Base-by-base conservation (phyloP, 331 rosid species). In the Telfairia occidentalis region DNA sequence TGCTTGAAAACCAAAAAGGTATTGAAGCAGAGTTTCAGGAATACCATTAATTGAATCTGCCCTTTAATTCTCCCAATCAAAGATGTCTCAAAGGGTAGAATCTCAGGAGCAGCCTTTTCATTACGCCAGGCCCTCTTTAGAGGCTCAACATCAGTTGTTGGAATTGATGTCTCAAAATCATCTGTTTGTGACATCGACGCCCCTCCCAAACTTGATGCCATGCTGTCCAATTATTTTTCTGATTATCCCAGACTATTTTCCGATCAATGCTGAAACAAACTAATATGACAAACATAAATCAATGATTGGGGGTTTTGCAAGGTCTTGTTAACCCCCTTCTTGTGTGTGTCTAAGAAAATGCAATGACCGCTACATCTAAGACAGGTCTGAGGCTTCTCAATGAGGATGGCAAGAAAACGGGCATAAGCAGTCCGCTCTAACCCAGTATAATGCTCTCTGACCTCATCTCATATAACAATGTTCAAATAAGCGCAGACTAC, bases 51-150 rank as follows among this genome's bases (percentile, higher is more conserved):
- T 59, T 87, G 87, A 81, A 91, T 85, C 84, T 91, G 96, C 40
- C 78, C 92, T 29, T 28, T 75, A 71, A 90, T 79, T 49, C 97
- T 87, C 79, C 29, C 21, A 76, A 90, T 76, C 86, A 94, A 81
- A 66, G 83, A 83, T 24, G 79, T 43, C 86, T 91, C 85, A 78
- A 78, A 94, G 18, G 74, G 90, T 59, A 94, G 89, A 82, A 94
- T 82, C 82, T 88, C 95, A 6, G 97, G 98, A 2, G 97, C 96
- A 0, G 98, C 92, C 82, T 86, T 91, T 81, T 93, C 96, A 46
- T 86, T 92, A 61, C 98, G 95, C 97, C 97, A 93, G 0, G 90
- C 96, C 74, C 86, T 86, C 91, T 93, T 91, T 35, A 93, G 89
- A 30, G 86, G 95, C 80, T 87, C 96, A 8, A 89, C 92, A 76